These are phyloP conservation scores for Noccaea bulbosa DNA, from an alignment of 345 rosid genomes.

Conservation along the genomic window DNA sequence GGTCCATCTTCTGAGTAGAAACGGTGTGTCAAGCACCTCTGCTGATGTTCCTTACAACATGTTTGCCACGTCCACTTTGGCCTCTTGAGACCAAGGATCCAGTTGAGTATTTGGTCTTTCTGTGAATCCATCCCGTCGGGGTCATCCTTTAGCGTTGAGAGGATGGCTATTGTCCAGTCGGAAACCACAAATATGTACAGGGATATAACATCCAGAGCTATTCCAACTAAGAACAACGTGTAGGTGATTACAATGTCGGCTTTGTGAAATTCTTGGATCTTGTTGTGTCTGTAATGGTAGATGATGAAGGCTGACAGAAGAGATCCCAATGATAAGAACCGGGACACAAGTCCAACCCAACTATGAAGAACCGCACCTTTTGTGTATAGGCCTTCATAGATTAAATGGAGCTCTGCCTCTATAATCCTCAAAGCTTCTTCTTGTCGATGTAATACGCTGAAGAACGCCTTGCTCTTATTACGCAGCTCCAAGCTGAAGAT, in stretches of 20 bases:
- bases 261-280: slow-evolving; percentile 24
- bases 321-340: slow-evolving; percentile 7
- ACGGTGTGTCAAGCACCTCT: slow-evolving; percentile 1
- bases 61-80: not conserved
- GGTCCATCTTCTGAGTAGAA: no score
- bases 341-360: slow-evolving; percentile 15
- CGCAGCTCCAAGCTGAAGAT: slow-evolving; percentile 28
- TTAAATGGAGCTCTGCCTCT: slow-evolving; percentile 45
- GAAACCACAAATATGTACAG: not conserved
- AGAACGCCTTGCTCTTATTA: slow-evolving; percentile 20
- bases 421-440: slow-evolving; percentile 43
- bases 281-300: slow-evolving; percentile 17
- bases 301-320: slow-evolving; percentile 24
- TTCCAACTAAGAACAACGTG: slow-evolving; percentile 21
- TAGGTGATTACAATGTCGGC: slow-evolving; percentile 24
- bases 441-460: not conserved
- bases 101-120: not conserved
- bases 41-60: no score
- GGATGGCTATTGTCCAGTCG: slow-evolving; percentile 16
- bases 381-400: slow-evolving; percentile 48
- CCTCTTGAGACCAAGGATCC: not conserved
- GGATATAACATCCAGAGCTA: slow-evolving; percentile 13
- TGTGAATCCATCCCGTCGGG: no score
- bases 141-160: no score
- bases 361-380: slow-evolving; percentile 39